phyloP scores from a whole-genome alignment of 805 yeast species.

The Schwanniomyces occidentalis region DNA sequence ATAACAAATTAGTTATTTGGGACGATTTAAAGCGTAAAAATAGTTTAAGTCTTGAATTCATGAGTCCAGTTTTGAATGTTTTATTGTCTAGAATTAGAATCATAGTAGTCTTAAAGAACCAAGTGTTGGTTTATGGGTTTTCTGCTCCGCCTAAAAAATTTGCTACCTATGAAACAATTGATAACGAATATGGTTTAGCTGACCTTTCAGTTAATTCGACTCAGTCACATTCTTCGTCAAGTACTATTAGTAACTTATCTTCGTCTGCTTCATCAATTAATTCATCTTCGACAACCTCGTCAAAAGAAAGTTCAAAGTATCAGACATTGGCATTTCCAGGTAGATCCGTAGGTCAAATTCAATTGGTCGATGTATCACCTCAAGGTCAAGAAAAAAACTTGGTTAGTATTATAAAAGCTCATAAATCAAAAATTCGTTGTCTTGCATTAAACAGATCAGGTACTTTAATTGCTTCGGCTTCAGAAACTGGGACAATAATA shows the following conservation, averaged over 20 bases:
- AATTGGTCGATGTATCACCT: slow-evolving; percentile 72
- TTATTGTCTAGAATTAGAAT: slow-evolving; percentile 74
- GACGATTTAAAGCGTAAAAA: slow-evolving; percentile 82
- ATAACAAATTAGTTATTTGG: slow-evolving; percentile 84
- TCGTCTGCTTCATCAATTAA: slow-evolving; percentile 4
- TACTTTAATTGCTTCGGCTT: slow-evolving; percentile 73
- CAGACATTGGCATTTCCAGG: slow-evolving; percentile 79
- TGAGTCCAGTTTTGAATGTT: slow-evolving; percentile 72
- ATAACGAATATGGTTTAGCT: slow-evolving; percentile 63
- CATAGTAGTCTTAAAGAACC: slow-evolving; percentile 66
- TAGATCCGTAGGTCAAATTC: slow-evolving; percentile 72
- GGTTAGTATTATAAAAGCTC: slow-evolving; percentile 75
- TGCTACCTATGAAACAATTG: slow-evolving; percentile 62
- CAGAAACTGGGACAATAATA: slow-evolving; percentile 79
- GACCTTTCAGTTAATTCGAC: slow-evolving; percentile 46
- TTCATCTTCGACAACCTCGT: slow-evolving; percentile 7
- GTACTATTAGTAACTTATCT: not conserved
- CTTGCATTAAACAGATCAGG: slow-evolving; percentile 65
- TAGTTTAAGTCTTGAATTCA: slow-evolving; percentile 72
- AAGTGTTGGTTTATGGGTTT: slow-evolving; percentile 76
- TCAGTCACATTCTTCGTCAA: slow-evolving; percentile 7
- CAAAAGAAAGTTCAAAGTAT: slow-evolving; percentile 22
- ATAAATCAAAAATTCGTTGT: slow-evolving; percentile 63
- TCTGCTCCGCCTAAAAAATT: slow-evolving; percentile 74
- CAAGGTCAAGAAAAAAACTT: slow-evolving; percentile 61